Base-by-base conservation (phyloP, 2,329 filamentous ascomycete genomes). In the Biscogniauxia marginata region DNA sequence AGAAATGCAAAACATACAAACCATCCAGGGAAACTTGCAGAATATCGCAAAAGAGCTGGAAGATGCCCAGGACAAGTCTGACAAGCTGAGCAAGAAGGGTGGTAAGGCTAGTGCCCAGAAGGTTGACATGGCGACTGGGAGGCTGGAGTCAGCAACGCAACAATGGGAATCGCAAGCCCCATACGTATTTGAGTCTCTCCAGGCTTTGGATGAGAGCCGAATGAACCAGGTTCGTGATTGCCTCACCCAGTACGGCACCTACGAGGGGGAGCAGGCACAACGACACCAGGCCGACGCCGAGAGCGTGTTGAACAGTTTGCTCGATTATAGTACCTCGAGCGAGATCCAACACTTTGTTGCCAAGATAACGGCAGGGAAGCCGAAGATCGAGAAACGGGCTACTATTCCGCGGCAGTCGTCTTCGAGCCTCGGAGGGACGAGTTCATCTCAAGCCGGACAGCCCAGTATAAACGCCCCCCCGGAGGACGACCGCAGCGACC, bases 81-180 rank as follows among this genome's bases (percentile, higher is more conserved):
- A 95, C 46, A 96, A 93, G 75, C 80, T 96, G 51, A 86, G 78
- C 68, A 88, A 83, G 69, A 96, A 93, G 74, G 91, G 89, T 58
- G 82, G 83, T 53, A 91, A 88, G 74, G 85, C 88, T 19, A 92
- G 85, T 66, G 82, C 87, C 2, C 84, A 86, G 56, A 96, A 95
- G 73, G 84, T 95, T 43, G 89, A 92, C 46, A 82, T 82, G 60
- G 92, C 91, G 11, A 81, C 84, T 9, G 79, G 84, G 18, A 87
- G 86, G 62, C 84, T 96, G 46, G 90, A 96, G 61, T 85, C 85
- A 58, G 88, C 91, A n/a, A 84, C 81, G 46, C 83, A 88, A 63
- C 89, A 96, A 70, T 99, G 95, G 95, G 88, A 96, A 54, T 92
- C 91, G 0, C 92, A 96, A 72, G 91, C 95, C 13, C 95, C 95